A percentile compares a stretch with the other conserved stretches of the same genome.
Conservation (phyloP, 192 early-diverging fungal genomes). For the Coemansia guatemalensis region DNA sequence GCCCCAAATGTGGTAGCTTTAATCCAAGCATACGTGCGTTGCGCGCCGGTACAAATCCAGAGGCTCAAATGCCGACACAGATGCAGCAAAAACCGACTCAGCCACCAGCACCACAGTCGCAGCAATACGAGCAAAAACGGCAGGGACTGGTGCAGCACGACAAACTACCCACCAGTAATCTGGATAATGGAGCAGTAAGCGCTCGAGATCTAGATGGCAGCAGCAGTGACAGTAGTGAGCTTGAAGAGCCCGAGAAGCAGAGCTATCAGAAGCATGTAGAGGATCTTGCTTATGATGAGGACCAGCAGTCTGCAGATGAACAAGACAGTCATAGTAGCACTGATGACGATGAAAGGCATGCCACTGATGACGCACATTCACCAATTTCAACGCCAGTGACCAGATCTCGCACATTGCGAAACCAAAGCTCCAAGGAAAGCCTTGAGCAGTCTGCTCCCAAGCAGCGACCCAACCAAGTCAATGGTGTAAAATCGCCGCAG, state of each 20-base stretch:
- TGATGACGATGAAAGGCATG: conserved; percentile 5
- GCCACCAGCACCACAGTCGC: too few species aligned
- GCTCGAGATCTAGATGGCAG: not conserved
- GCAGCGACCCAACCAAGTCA: not conserved
- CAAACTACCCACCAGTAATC: too few species aligned
- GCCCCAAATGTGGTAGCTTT: conserved; percentile 54
- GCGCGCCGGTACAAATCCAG: not conserved
- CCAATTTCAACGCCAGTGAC: conserved; percentile 6
- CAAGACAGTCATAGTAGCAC: not conserved
- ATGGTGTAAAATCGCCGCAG: not conserved
- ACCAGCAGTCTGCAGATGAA: not conserved
- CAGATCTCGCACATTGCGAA: not conserved
- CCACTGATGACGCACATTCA: not conserved
- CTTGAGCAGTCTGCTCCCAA: not conserved
- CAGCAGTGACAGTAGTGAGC: not conserved
- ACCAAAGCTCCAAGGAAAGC: not conserved
- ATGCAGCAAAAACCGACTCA: too few species aligned
- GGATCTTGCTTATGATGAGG: not conserved
- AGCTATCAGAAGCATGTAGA: not conserved
- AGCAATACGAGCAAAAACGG: too few species aligned
- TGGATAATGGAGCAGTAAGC: too few species aligned
- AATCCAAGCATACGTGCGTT: conserved; percentile 44
- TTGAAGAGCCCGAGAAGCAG: not conserved
- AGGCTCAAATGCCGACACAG: too few species aligned
- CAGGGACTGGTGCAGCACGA: too few species aligned